Percentiles rank a stretch among this genome's conserved stretches.
Conservation (phyloP, 2,329 filamentous ascomycete genomes). For the Talaromyces marneffei region DNA sequence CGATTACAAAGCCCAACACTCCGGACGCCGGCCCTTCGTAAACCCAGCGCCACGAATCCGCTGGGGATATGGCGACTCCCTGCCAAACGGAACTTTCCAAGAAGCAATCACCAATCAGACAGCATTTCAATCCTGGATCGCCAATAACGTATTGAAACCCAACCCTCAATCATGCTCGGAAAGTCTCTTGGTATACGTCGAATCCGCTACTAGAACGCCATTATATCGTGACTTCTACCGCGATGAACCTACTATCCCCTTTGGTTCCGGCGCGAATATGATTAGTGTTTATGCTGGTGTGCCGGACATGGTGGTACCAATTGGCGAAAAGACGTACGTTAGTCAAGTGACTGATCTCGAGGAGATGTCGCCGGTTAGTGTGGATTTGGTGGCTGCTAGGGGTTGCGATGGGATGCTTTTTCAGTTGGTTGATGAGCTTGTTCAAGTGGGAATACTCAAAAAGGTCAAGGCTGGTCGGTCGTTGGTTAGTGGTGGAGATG, state of each 20-base stretch:
- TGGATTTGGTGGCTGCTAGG: conserved; percentile 26
- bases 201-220: conserved; percentile 16
- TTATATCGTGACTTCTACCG: conserved; percentile 21
- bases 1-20: conserved; percentile 21
- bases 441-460: conserved; percentile 22
- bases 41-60: conserved; percentile 25
- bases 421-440: conserved; percentile 24
- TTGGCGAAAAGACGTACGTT: conserved; percentile 23
- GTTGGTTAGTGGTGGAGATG: neutral
- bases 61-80: conserved; percentile 19
- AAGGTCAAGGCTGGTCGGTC: conserved; percentile 20
- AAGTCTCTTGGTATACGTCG: conserved; percentile 26
- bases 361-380: conserved; percentile 30
- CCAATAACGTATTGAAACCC: conserved; percentile 19
- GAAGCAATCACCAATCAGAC: conserved; percentile 30
- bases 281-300: conserved; percentile 18
- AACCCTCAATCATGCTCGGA: conserved; percentile 27
- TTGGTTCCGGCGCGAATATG: neutral
- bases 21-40: conserved; percentile 24
- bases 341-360: conserved; percentile 23
- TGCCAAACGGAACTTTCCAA: conserved; percentile 4
- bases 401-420: conserved; percentile 31
- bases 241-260: conserved; percentile 3
- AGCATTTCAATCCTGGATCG: conserved; percentile 30
- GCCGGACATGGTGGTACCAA: conserved; percentile 26